A percentile compares a stretch with the other conserved stretches of the same genome.
phyloP scores from a whole-genome alignment of 306 rosid species.

The Hippophae rhamnoides region DNA sequence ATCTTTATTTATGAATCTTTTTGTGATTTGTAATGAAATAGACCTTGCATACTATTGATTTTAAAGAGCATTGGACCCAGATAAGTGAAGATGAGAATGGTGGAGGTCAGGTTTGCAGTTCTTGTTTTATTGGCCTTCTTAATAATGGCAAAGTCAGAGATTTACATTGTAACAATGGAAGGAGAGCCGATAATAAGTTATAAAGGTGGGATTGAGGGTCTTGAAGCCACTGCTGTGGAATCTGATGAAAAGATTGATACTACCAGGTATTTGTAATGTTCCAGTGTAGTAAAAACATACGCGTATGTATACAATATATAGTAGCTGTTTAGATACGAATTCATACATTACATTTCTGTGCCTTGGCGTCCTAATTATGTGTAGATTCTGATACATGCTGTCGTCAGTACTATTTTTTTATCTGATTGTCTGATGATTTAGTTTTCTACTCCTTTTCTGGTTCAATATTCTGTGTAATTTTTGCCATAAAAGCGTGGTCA shows the following conservation, averaged over 20 bases:
- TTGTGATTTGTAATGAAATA: conserved; percentile 26
- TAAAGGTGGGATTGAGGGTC: conserved; percentile 70
- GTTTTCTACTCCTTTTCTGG: conserved; percentile 8
- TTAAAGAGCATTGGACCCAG: conserved; percentile 6
- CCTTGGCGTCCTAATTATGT: conserved; percentile 8
- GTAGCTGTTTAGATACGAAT: too few species aligned
- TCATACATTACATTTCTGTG: neutral
- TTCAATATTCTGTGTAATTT: neutral
- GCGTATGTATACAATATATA: too few species aligned
- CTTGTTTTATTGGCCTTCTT: conserved; percentile 31
- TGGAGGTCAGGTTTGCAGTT: conserved; percentile 26
- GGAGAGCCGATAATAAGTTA: conserved; percentile 96
- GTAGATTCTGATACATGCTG: conserved; percentile 1
- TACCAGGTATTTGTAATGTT: conserved; percentile 43
- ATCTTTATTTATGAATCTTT: conserved; percentile 1
- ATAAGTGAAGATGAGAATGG: conserved; percentile 36
- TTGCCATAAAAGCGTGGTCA: neutral
- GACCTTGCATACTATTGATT: conserved; percentile 43
- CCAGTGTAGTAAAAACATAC: too few species aligned
- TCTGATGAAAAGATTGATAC: conserved; percentile 83
- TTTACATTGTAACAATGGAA: conserved; percentile 77
- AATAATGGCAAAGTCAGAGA: conserved; percentile 42
- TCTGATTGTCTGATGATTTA: neutral
- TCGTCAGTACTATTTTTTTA: neutral
- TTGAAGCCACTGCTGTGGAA: conserved; percentile 95